These are phyloP conservation scores for Pythium apleroticum DNA, from an alignment of 352 stramenopile genomes.

Conservation along the genomic window DNA sequence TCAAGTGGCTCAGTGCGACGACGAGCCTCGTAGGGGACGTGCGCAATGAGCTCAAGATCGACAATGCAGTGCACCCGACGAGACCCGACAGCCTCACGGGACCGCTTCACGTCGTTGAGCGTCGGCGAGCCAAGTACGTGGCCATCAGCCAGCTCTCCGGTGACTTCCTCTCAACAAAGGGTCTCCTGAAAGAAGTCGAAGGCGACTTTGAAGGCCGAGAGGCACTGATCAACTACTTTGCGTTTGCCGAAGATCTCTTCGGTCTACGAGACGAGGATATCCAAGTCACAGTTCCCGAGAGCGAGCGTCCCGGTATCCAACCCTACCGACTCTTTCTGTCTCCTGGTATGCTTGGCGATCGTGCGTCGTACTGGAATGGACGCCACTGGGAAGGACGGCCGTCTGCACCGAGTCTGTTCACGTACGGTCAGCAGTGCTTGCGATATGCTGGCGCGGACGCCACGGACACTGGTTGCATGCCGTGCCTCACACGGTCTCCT, in stretches of 20 bases:
- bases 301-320: conserved; percentile 19
- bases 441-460: conserved; percentile 43
- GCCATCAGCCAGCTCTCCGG: conserved; percentile 88
- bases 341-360: conserved; percentile 39
- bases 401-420: conserved; percentile 62
- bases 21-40: conserved; percentile 61
- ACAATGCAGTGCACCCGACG: conserved; percentile 94
- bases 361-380: conserved; percentile 82
- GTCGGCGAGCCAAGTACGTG: conserved; percentile 92
- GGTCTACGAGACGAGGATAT: conserved; percentile 52
- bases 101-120: conserved; percentile 84
- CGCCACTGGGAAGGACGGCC: conserved; percentile 73
- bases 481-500: conserved; percentile 57
- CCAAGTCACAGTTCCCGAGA: conserved; percentile 18
- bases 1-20: conserved; percentile 52
- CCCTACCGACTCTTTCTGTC: conserved; percentile 59
- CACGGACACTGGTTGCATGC: conserved; percentile 47
- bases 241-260: conserved; percentile 72
- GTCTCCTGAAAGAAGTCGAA: conserved; percentile 69
- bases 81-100: conserved; percentile 91
- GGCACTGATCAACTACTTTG: conserved; percentile 68
- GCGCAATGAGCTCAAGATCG: conserved; percentile 70
- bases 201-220: conserved; percentile 82
- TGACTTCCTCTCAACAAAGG: conserved; percentile 88
- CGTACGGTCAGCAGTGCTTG: conserved; percentile 65